These are phyloP conservation scores for Zea luxurians DNA, from an alignment of 176 grass and related monocot species.

Conservation along the genomic window DNA sequence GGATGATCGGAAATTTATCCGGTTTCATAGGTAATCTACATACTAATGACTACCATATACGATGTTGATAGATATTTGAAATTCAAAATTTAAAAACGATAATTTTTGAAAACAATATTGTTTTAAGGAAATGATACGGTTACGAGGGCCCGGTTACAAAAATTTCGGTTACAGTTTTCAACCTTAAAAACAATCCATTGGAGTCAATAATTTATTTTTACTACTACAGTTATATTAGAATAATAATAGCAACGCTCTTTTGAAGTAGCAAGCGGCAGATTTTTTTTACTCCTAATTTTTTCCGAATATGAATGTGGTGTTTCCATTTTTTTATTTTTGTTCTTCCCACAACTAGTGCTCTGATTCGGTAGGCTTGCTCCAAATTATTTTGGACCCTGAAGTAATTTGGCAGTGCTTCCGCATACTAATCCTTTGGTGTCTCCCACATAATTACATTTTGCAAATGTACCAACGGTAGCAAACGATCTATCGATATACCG, in stretches of 20 bases:
- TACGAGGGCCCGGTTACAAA: no score
- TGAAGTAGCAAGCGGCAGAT: not conserved
- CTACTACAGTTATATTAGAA: not conserved
- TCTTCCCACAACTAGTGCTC: not conserved
- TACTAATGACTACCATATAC: no score
- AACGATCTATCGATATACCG: not conserved
- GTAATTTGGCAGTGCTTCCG: not conserved
- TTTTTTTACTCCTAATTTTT: conserved; percentile 2
- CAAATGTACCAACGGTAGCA: not conserved
- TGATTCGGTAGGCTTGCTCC: not conserved
- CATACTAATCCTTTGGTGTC: not conserved
- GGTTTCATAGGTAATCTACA: no score
- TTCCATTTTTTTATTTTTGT: not conserved
- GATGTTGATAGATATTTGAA: no score
- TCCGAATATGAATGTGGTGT: not conserved
- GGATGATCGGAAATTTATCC: no score
- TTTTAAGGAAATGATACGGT: no score
- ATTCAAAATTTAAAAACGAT: no score
- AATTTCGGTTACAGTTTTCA: no score
- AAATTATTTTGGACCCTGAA: not conserved
- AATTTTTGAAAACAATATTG: no score
- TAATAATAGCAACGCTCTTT: conserved; percentile 2
- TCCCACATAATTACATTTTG: not conserved
- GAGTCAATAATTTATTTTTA: not conserved
- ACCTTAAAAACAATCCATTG: not conserved